Conservation (phyloP, 75 land plant species). For the Sequoiadendron giganteum region DNA sequence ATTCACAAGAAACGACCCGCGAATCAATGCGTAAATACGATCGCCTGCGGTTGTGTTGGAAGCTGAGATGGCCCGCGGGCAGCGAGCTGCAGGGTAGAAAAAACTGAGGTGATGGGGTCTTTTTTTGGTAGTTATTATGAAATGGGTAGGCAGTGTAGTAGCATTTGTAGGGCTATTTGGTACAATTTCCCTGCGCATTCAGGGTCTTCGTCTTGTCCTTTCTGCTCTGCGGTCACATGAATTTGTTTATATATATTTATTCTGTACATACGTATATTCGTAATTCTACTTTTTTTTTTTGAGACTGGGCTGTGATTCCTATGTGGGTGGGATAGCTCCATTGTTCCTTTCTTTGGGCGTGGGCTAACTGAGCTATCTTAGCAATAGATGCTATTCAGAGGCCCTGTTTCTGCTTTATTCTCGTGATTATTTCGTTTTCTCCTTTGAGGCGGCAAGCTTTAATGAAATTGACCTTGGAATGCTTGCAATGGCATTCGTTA, state of each 20-base stretch:
- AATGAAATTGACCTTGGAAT: neutral
- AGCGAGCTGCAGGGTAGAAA: too few species aligned
- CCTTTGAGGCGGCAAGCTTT: neutral
- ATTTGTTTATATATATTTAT: neutral
- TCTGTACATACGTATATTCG: neutral
- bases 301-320: neutral
- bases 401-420: slow-evolving; percentile 1
- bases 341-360: neutral
- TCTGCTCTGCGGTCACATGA: neutral
- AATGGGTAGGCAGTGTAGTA: neutral
- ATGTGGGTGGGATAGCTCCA: neutral
- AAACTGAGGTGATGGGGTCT: neutral
- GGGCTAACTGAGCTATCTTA: neutral
- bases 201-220: neutral
- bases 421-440: neutral
- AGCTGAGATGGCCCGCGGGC: too few species aligned
- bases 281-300: neutral
- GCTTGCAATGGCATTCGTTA: neutral
- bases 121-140: neutral
- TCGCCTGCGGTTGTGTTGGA: neutral
- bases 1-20: too few species aligned
- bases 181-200: neutral
- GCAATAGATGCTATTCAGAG: neutral
- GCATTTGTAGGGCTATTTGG: neutral
- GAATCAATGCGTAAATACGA: too few species aligned